Evolutionary conservation across 2,329 filamentous ascomycete species (phyloP).

Genomic region (Aspergillus caelatus): DNA sequence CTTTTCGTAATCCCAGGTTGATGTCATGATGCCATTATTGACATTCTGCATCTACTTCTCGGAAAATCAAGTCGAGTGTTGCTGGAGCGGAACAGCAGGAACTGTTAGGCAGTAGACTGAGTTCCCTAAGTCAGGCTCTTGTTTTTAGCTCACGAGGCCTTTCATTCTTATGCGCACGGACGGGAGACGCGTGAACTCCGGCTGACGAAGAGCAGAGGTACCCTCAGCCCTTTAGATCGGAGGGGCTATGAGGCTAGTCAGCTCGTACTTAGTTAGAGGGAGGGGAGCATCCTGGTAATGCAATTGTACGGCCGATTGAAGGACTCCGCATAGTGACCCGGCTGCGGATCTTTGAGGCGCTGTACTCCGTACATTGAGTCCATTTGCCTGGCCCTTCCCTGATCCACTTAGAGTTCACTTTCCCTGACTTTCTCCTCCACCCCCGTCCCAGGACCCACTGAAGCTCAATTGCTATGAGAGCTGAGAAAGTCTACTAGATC

Average conservation of each 20-base stretch:
- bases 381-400: slow-evolving; percentile 2
- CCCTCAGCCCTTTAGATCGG: slow-evolving; percentile 9
- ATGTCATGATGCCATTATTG: slow-evolving; percentile 13
- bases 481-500: slow-evolving; percentile 27
- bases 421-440: slow-evolving; percentile 17
- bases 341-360: slow-evolving; percentile 22
- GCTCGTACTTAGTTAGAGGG: slow-evolving; percentile 1
- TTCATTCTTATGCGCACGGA: slow-evolving; percentile 25
- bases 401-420: slow-evolving; percentile 21
- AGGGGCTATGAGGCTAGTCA: slow-evolving; percentile 3
- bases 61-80: slow-evolving; percentile 23
- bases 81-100: slow-evolving; percentile 29
- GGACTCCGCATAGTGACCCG: slow-evolving; percentile 1
- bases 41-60: slow-evolving; percentile 14
- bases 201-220: slow-evolving; percentile 21
- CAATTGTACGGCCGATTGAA: slow-evolving; percentile 17
- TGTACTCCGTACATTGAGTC: background rate
- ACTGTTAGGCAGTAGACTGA: slow-evolving; percentile 24
- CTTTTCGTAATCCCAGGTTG: slow-evolving; percentile 14
- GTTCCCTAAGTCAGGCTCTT: slow-evolving; percentile 14
- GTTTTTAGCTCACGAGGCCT: slow-evolving; percentile 27
- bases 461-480: slow-evolving; percentile 24
- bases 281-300: background rate
- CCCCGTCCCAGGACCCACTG: slow-evolving; percentile 19
- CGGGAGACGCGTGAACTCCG: slow-evolving; percentile 26